A percentile compares a stretch with the other conserved stretches of the same genome.
Evolutionary conservation across 2,329 filamentous ascomycete genomes (phyloP).

Genomic region (Mariannaea elegans): DNA sequence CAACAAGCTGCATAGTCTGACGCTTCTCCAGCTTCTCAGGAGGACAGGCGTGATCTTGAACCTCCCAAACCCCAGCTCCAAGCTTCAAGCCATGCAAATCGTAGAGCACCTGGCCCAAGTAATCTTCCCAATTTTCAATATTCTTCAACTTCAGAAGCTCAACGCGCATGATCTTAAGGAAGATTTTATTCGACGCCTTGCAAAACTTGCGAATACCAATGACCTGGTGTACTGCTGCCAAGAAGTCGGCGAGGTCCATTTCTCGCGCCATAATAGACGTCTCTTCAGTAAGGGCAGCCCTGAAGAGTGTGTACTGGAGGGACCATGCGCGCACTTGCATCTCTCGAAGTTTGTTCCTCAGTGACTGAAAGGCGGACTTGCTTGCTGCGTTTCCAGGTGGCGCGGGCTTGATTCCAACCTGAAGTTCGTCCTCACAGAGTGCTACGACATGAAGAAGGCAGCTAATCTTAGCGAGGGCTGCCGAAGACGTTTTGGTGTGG

Average conservation of each 20-base stretch:
- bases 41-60: slow-evolving; percentile 82
- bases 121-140: slow-evolving; percentile 84
- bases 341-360: slow-evolving; percentile 78
- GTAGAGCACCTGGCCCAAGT: slow-evolving; percentile 85
- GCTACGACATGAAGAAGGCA: slow-evolving; percentile 82
- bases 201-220: slow-evolving; percentile 87
- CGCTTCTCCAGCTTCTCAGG: slow-evolving; percentile 80
- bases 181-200: slow-evolving; percentile 84
- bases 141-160: slow-evolving; percentile 82
- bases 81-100: slow-evolving; percentile 86
- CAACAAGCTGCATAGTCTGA: slow-evolving; percentile 82
- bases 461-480: slow-evolving; percentile 74
- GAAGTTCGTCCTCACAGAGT: slow-evolving; percentile 86
- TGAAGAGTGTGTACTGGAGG: slow-evolving; percentile 82
- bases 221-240: slow-evolving; percentile 84
- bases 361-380: slow-evolving; percentile 62
- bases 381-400: slow-evolving; percentile 65
- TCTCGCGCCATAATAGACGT: slow-evolving; percentile 71
- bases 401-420: slow-evolving; percentile 74
- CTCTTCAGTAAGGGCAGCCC: slow-evolving; percentile 76
- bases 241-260: slow-evolving; percentile 79
- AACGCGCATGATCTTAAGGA: slow-evolving; percentile 87
- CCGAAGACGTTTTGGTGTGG: slow-evolving; percentile 77
- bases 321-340: slow-evolving; percentile 91
- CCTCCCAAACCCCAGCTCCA: slow-evolving; percentile 70